Conservation (phyloP, 2,329 filamentous ascomycete species). For the Falciphora oryzae region DNA sequence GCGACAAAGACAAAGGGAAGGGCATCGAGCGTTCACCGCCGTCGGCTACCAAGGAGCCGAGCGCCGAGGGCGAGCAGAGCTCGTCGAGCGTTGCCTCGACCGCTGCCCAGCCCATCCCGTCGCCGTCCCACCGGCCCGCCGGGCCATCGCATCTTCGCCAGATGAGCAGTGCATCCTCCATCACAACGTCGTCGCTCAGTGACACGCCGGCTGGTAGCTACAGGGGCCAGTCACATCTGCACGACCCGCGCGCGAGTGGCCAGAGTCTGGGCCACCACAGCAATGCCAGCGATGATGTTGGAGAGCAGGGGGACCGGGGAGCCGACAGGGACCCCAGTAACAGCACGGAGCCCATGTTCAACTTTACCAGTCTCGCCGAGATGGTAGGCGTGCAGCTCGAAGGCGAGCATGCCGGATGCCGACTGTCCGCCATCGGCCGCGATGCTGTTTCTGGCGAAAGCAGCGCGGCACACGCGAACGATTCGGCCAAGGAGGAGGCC, state of each 20-base stretch:
- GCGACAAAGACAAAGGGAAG: slow-evolving; percentile 56
- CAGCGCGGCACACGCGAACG: slow-evolving; percentile 3
- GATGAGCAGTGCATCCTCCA: slow-evolving; percentile 81
- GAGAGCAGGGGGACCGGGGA: slow-evolving; percentile 40
- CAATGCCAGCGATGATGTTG: slow-evolving; percentile 30
- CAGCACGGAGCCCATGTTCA: slow-evolving; percentile 75
- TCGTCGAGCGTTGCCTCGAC: slow-evolving; percentile 17
- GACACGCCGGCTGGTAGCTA: slow-evolving; percentile 59
- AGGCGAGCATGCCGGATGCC: slow-evolving; percentile 34
- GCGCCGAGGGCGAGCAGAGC: slow-evolving; percentile 11
- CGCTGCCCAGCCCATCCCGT: slow-evolving; percentile 38
- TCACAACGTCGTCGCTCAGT: slow-evolving; percentile 64
- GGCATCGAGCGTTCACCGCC: slow-evolving; percentile 43
- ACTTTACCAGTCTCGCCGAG: slow-evolving; percentile 80
- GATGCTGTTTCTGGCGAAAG: slow-evolving; percentile 12
- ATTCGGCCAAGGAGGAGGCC: slow-evolving; percentile 27
- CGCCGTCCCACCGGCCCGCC: slow-evolving; percentile 43
- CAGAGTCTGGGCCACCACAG: slow-evolving; percentile 43
- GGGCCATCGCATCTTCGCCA: slow-evolving; percentile 70
- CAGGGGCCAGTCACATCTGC: slow-evolving; percentile 29
- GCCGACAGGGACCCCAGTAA: slow-evolving; percentile 40
- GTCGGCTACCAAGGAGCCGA: slow-evolving; percentile 13
- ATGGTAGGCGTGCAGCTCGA: slow-evolving; percentile 67
- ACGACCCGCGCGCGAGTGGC: slow-evolving; percentile 48
- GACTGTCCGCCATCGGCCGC: slow-evolving; percentile 22